Conservation (phyloP, 192 early-diverging fungal species). For the Rhizophagus sp. region DNA sequence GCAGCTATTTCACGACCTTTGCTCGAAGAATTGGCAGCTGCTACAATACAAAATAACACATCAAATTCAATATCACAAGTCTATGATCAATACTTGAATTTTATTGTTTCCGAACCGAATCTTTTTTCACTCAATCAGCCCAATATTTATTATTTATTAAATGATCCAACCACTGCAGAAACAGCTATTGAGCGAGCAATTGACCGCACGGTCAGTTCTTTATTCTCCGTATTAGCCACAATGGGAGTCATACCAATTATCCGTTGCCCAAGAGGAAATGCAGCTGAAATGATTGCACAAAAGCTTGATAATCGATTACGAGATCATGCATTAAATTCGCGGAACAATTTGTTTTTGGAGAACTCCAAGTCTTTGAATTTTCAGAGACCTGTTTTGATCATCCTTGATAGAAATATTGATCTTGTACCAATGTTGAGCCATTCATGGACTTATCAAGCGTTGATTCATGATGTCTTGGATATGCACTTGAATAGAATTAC, state of each 20-base stretch:
- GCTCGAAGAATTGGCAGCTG: conserved; percentile 92
- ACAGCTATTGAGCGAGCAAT: conserved; percentile 77
- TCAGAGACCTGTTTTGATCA: conserved; percentile 81
- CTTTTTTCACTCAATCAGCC: conserved; percentile 91
- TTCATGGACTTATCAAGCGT: conserved; percentile 97
- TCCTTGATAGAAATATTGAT: conserved; percentile 93
- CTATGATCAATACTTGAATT: conserved; percentile 98
- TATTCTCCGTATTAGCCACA: conserved; percentile 93
- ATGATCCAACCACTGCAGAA: conserved; percentile 83
- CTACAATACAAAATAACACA: conserved; percentile 73
- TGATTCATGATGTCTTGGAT: conserved; percentile 94
- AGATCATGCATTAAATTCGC: conserved; percentile 88
- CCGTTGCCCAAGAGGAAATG: conserved; percentile 85
- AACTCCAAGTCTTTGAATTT: conserved; percentile 53
- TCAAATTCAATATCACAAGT: conserved; percentile 84
- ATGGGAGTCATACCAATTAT: conserved; percentile 90
- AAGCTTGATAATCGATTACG: conserved; percentile 88
- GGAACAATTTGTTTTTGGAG: conserved; percentile 82
- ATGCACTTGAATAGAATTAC: conserved; percentile 89
- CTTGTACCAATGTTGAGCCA: conserved; percentile 89
- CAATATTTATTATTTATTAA: conserved; percentile 77
- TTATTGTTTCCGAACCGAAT: conserved; percentile 85
- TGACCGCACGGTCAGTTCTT: conserved; percentile 72
- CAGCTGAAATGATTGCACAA: conserved; percentile 90
- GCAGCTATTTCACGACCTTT: conserved; percentile 82